These are phyloP conservation scores for Atkinsonella hypoxylon DNA, from an alignment of 2,329 filamentous ascomycete genomes.

Conservation along the genomic window DNA sequence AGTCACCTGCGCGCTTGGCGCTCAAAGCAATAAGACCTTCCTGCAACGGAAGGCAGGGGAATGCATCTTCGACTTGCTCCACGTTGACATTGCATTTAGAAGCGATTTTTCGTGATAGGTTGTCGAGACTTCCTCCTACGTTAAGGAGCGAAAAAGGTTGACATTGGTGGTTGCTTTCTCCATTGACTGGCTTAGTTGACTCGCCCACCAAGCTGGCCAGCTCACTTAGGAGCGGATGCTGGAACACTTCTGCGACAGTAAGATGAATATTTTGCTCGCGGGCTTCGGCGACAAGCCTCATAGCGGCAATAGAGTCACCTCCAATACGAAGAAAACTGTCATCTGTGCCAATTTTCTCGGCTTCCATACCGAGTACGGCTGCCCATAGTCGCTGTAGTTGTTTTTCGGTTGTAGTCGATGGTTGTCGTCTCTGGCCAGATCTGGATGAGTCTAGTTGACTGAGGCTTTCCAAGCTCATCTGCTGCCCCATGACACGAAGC, in stretches of 20 bases:
- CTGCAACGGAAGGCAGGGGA: slow-evolving; percentile 38
- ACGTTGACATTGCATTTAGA: slow-evolving; percentile 1
- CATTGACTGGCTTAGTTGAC: not conserved
- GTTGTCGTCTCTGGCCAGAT: not conserved
- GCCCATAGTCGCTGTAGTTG: slow-evolving; percentile 5
- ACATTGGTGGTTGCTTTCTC: not conserved
- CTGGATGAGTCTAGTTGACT: not conserved
- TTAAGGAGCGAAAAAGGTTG: slow-evolving; percentile 4
- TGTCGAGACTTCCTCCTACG: not conserved
- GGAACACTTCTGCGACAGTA: slow-evolving; percentile 31
- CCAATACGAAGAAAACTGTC: slow-evolving; percentile 36
- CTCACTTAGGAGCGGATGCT: slow-evolving; percentile 6
- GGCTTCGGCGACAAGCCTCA: slow-evolving; percentile 25
- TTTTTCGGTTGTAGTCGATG: not conserved
- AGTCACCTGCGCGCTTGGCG: slow-evolving; percentile 28
- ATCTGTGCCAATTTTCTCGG: slow-evolving; percentile 20
- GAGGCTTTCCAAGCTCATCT: not conserved
- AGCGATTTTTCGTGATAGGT: not conserved
- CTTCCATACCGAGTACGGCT: slow-evolving; percentile 5
- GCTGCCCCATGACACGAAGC: slow-evolving; percentile 3
- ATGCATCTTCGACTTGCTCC: slow-evolving; percentile 30
- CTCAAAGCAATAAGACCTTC: slow-evolving; percentile 38
- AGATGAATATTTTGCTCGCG: slow-evolving; percentile 23
- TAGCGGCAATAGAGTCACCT: slow-evolving; percentile 34
- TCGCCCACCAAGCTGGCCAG: not conserved